Conservation (phyloP, 2,329 filamentous ascomycete genomes). For the Ampelomyces quisqualis region DNA sequence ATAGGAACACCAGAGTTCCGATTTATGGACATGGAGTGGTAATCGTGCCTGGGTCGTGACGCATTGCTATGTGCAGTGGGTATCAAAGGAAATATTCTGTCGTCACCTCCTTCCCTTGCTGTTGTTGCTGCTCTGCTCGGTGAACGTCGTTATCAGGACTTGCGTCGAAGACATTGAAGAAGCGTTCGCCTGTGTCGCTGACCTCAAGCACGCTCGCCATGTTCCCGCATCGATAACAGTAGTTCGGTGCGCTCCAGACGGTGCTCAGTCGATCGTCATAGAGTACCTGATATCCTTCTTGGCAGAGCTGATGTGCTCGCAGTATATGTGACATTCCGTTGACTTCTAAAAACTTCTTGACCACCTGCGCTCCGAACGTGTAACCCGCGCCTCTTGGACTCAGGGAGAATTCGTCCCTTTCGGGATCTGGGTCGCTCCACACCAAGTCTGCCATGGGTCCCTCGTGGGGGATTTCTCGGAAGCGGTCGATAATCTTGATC, state of each 20-base stretch:
- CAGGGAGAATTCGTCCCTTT: constrained; percentile 93
- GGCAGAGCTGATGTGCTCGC: constrained; percentile 95
- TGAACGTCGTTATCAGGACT: constrained; percentile 93
- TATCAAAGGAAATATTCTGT: constrained; percentile 68
- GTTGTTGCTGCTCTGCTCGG: constrained; percentile 74
- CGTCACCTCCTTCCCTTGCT: constrained; percentile 70
- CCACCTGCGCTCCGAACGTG: constrained; percentile 95
- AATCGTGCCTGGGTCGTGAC: too few species aligned
- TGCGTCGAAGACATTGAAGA: constrained; percentile 97
- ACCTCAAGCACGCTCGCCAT: constrained; percentile 97
- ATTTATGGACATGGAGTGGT: too few species aligned
- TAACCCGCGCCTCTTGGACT: constrained; percentile 93
- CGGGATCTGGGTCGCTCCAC: constrained; percentile 97
- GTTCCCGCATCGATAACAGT: constrained; percentile 94
- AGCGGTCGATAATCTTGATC: constrained; percentile 99
- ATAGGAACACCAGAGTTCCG: too few species aligned
- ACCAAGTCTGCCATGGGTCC: constrained; percentile 99
- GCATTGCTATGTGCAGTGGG: constrained; percentile 19
- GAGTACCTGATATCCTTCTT: constrained; percentile 95
- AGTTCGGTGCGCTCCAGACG: constrained; percentile 80
- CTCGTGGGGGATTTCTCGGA: constrained; percentile 97
- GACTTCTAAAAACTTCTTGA: constrained; percentile 96
- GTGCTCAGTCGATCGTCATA: constrained; percentile 94
- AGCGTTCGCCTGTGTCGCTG: constrained; percentile 85
- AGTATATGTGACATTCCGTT: constrained; percentile 98